phyloP scores from a whole-genome alignment of 768 basidiomycete genomes.

The Boletus eberwhitei region DNA sequence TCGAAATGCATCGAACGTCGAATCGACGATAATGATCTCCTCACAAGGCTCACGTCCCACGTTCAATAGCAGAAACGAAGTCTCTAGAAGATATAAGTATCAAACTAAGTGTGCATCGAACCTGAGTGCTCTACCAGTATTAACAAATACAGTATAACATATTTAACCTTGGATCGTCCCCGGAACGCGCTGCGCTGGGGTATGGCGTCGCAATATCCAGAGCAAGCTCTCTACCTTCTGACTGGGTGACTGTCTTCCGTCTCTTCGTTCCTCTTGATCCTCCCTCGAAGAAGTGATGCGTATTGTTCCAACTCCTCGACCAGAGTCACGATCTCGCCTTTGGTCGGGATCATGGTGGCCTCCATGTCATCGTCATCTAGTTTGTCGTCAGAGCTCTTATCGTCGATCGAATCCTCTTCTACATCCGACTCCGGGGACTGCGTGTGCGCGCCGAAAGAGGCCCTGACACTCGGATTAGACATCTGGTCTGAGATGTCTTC shows the following conservation, averaged over 20 bases:
- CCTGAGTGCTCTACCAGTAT: constrained; percentile 18
- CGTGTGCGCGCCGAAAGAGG: not conserved
- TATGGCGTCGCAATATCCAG: not conserved
- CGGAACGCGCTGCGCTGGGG: constrained; percentile 8
- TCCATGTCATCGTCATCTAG: constrained; percentile 2
- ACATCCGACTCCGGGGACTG: constrained; percentile 10
- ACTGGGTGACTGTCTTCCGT: constrained; percentile 2
- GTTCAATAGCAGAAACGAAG: constrained; percentile 4
- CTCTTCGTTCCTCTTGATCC: constrained; percentile 37
- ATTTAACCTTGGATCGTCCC: constrained; percentile 3
- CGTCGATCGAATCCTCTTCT: constrained; percentile 15
- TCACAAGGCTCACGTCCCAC: constrained; percentile 24
- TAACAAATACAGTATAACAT: constrained; percentile 29
- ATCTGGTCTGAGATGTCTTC: constrained; percentile 21
- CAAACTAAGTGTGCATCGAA: constrained; percentile 7
- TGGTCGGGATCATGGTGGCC: constrained; percentile 17
- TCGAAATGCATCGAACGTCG: constrained; percentile 49
- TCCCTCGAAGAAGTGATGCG: constrained; percentile 59
- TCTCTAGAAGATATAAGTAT: constrained; percentile 12
- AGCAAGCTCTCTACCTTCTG: constrained; percentile 10
- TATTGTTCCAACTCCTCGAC: constrained; percentile 57
- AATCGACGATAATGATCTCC: constrained; percentile 47
- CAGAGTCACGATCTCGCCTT: constrained; percentile 40
- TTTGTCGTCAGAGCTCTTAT: constrained; percentile 5
- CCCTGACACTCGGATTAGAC: not conserved